A percentile compares a stretch with the other conserved stretches of the same genome.
These are phyloP conservation scores for Discostella stelligeroides DNA, from an alignment of 108 stramenopile genomes.

Conservation along the genomic window DNA sequence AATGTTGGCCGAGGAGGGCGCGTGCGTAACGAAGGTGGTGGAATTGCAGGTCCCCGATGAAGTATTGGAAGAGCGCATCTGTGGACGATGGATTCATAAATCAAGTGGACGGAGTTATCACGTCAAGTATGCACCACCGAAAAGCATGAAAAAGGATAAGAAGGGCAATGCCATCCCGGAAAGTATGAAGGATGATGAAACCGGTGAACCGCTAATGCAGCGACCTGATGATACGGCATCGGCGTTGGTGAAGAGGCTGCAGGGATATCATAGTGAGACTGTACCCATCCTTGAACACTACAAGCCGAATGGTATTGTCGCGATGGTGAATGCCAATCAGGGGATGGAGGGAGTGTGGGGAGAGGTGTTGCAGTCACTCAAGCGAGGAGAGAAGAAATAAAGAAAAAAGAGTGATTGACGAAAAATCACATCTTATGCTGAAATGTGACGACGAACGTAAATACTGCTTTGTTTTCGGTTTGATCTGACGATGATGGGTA, in stretches of 20 bases:
- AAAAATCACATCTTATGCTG: too few relatives aligned
- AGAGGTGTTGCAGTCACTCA: constrained; percentile 75
- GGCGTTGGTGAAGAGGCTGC: constrained; percentile 89
- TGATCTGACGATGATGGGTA: too few relatives aligned
- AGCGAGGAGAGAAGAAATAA: constrained; percentile 41
- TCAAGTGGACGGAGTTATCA: constrained; percentile 94
- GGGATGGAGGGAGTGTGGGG: constrained; percentile 88
- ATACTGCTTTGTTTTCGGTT: too few relatives aligned
- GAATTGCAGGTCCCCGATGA: constrained; percentile 95
- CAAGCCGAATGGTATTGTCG: constrained; percentile 80
- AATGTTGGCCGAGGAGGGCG: constrained; percentile 89
- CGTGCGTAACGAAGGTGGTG: constrained; percentile 91
- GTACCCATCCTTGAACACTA: constrained; percentile 96
- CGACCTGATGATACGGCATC: constrained; percentile 95
- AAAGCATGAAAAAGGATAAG: constrained; percentile 72
- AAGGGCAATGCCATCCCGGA: constrained; percentile 69
- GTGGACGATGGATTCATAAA: constrained; percentile 97
- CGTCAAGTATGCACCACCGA: constrained; percentile 95
- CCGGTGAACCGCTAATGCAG: constrained; percentile 95
- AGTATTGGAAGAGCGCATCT: constrained; percentile 95
- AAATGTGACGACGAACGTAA: too few relatives aligned
- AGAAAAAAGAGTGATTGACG: constrained; percentile 2
- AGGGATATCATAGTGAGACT: constrained; percentile 95
- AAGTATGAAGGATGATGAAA: constrained; percentile 91
- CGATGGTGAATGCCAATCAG: constrained; percentile 92